These are phyloP conservation scores for Trypanosoma avium DNA, from an alignment of 208 protist species.

Conservation along the genomic window DNA sequence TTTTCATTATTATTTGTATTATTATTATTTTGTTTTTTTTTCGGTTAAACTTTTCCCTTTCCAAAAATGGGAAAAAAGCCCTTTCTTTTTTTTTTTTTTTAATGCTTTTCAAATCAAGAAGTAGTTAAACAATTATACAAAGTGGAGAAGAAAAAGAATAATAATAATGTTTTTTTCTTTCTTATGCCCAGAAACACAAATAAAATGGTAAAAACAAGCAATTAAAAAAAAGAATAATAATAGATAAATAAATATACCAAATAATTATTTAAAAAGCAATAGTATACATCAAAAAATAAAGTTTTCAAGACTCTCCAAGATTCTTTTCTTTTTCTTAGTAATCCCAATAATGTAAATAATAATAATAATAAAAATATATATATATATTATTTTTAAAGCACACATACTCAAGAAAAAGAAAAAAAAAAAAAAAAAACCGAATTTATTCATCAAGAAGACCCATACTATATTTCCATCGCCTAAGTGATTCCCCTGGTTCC, in stretches of 20 bases:
- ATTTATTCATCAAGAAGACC: constrained; percentile 18
- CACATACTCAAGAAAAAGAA: not conserved
- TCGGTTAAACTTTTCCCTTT: not conserved
- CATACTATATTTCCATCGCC: constrained; percentile 42
- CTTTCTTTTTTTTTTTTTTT: too few relatives aligned
- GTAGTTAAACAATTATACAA: too few relatives aligned
- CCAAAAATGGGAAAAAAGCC: not conserved
- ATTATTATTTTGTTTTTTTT: not conserved
- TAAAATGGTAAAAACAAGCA: not conserved
- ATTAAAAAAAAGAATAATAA: constrained; percentile 11
- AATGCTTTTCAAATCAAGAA: too few relatives aligned
- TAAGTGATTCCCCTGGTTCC: constrained; percentile 21
- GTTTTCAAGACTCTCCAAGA: too few relatives aligned
- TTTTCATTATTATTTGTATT: not conserved
- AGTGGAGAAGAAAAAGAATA: too few relatives aligned
- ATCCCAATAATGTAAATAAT: too few relatives aligned
- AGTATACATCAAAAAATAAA: too few relatives aligned
- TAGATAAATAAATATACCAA: not conserved
- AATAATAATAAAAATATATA: too few relatives aligned
- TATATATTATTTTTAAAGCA: too few relatives aligned
- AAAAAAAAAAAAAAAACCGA: not conserved
- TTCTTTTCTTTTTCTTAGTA: too few relatives aligned
- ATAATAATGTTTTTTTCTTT: not conserved
- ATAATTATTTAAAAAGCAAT: too few relatives aligned
- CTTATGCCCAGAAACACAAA: not conserved